phyloP scores from a whole-genome alignment of 805 yeast species.

The Wickerhamomyces kurtzmanii region DNA sequence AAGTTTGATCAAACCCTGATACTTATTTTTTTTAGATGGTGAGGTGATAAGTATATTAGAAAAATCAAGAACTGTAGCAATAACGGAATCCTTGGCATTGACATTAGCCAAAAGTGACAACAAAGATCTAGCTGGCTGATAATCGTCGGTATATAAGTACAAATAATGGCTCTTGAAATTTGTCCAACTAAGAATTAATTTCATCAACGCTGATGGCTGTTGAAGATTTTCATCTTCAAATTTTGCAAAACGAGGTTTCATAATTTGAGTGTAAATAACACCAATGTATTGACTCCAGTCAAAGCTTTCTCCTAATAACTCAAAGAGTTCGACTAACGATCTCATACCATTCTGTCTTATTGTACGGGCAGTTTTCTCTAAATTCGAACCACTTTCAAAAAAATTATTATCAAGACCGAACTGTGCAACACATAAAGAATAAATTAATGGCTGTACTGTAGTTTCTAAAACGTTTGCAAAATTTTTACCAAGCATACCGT shows the following conservation, averaged over 20 bases:
- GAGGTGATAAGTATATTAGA: slow-evolving; percentile 33
- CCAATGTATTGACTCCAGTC: slow-evolving; percentile 49
- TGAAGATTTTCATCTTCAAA: slow-evolving; percentile 77
- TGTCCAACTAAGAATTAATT: slow-evolving; percentile 53
- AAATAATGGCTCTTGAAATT: slow-evolving; percentile 31
- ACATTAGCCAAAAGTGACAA: slow-evolving; percentile 41
- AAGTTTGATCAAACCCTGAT: slow-evolving; percentile 38
- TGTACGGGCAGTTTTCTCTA: slow-evolving; percentile 30
- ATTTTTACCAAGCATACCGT: slow-evolving; percentile 48
- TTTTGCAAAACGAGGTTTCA: slow-evolving; percentile 53
- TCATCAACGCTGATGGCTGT: slow-evolving; percentile 72
- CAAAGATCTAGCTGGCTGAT: slow-evolving; percentile 43
- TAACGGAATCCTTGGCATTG: slow-evolving; percentile 60
- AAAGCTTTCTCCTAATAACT: slow-evolving; percentile 34
- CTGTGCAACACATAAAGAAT: slow-evolving; percentile 46
- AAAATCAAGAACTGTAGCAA: slow-evolving; percentile 45
- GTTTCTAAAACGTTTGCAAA: slow-evolving; percentile 37
- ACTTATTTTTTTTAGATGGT: slow-evolving; percentile 32
- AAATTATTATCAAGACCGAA: slow-evolving; percentile 20
- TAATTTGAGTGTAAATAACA: slow-evolving; percentile 39
- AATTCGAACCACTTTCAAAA: no score
- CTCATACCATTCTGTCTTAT: slow-evolving; percentile 63
- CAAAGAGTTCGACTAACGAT: slow-evolving; percentile 48
- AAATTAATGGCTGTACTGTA: slow-evolving; percentile 48
- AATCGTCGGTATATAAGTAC: slow-evolving; percentile 47